Conservation (phyloP, 176 grass and related monocot species). For the Puccinellia tenuiflora region DNA sequence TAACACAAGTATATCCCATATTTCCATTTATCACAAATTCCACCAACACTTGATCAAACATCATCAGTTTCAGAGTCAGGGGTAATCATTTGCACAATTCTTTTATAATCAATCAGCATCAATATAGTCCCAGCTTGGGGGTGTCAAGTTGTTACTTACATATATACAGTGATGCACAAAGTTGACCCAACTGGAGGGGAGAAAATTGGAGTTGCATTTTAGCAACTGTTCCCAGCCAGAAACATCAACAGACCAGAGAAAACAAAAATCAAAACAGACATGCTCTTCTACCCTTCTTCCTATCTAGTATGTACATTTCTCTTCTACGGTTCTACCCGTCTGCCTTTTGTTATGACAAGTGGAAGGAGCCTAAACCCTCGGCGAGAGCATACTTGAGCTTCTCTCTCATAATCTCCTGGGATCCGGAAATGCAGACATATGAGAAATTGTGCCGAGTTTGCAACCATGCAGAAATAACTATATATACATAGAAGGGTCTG, state of each 20-base stretch:
- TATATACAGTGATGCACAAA: neutral
- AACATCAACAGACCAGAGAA: neutral
- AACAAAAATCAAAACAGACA: neutral
- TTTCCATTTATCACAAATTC: neutral
- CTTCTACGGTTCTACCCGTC: neutral
- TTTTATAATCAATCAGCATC: neutral
- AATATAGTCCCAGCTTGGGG: neutral
- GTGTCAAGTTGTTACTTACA: neutral
- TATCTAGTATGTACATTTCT: neutral
- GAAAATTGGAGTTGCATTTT: neutral
- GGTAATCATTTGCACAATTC: too few relatives aligned
- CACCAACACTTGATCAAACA: neutral
- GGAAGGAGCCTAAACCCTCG: slow-evolving; percentile 52
- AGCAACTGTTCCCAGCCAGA: neutral
- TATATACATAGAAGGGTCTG: neutral
- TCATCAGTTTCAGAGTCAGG: neutral
- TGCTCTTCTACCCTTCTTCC: neutral
- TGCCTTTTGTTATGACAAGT: slow-evolving; percentile 39
- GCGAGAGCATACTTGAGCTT: slow-evolving; percentile 42
- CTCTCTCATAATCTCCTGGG: slow-evolving; percentile 45
- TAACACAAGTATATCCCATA: neutral
- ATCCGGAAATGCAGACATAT: slow-evolving; percentile 1
- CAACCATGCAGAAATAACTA: neutral
- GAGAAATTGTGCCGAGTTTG: neutral
- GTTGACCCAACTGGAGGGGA: neutral